Conservation (phyloP, 2,329 filamentous ascomycete genomes). For the Cytospora piceicola region DNA sequence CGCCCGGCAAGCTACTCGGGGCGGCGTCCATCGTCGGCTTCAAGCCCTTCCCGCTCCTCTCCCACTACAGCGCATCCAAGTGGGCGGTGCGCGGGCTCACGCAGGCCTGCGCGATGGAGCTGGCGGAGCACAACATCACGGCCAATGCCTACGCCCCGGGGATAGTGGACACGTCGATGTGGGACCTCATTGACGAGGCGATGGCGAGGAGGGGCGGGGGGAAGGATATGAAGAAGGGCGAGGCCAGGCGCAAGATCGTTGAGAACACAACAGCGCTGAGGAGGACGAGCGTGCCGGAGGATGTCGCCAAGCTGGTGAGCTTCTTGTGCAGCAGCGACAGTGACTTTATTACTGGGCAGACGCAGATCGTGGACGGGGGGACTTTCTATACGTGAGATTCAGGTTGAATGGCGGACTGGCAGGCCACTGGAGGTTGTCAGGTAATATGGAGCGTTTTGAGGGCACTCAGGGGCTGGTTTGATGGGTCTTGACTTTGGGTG, state of each 20-base stretch:
- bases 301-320: slow-evolving; percentile 65
- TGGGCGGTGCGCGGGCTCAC: slow-evolving; percentile 69
- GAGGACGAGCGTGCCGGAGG: slow-evolving; percentile 62
- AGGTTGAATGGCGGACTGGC: not conserved
- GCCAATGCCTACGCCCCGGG: slow-evolving; percentile 71
- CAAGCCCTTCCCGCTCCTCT: slow-evolving; percentile 61
- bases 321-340: slow-evolving; percentile 63
- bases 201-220: slow-evolving; percentile 56
- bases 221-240: slow-evolving; percentile 44
- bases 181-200: slow-evolving; percentile 68
- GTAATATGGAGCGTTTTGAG: too few species aligned
- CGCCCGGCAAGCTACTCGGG: slow-evolving; percentile 53
- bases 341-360: slow-evolving; percentile 70
- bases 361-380: slow-evolving; percentile 64
- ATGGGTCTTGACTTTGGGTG: too few species aligned
- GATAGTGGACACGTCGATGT: slow-evolving; percentile 70
- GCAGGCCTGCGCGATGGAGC: slow-evolving; percentile 68
- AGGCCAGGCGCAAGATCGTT: slow-evolving; percentile 57
- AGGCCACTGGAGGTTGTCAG: too few species aligned
- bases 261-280: slow-evolving; percentile 59
- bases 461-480: too few species aligned
- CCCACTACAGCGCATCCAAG: slow-evolving; percentile 67
- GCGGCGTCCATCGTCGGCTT: slow-evolving; percentile 61
- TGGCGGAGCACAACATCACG: slow-evolving; percentile 66
- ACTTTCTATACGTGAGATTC: slow-evolving; percentile 49